Conservation (phyloP, 1,139 yeast species). For the Saccharomyces hybrid region DNA sequence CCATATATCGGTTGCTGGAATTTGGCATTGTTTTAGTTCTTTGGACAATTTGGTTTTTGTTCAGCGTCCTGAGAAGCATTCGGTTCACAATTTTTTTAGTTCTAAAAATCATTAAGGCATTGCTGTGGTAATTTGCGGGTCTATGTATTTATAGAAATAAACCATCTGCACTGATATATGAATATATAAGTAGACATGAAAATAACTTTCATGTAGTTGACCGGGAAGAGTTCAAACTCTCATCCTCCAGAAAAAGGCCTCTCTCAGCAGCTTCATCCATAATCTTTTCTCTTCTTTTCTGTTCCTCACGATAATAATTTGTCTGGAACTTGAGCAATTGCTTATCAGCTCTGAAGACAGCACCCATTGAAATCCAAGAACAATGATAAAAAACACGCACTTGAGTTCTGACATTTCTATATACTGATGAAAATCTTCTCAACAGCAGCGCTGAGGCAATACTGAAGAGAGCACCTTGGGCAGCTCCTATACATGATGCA, state of each 20-base stretch:
- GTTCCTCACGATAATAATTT: slow-evolving; percentile 30
- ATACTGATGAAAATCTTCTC: slow-evolving; percentile 31
- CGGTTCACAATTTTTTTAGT: slow-evolving; percentile 34
- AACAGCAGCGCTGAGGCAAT: slow-evolving; percentile 30
- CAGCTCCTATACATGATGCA: slow-evolving; percentile 35
- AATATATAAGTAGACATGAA: slow-evolving; percentile 1
- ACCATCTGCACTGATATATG: background rate
- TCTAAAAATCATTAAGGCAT: slow-evolving; percentile 39
- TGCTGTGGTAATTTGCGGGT: slow-evolving; percentile 30
- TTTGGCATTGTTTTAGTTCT: slow-evolving; percentile 52
- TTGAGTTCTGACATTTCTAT: slow-evolving; percentile 33
- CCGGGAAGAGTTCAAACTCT: slow-evolving; percentile 4
- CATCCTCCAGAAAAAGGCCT: slow-evolving; percentile 36
- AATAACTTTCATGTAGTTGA: background rate
- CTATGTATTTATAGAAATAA: slow-evolving; percentile 4
- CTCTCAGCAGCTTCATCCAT: slow-evolving; percentile 39
- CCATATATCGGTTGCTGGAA: slow-evolving; percentile 43
- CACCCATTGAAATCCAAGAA: slow-evolving; percentile 36
- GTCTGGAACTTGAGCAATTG: slow-evolving; percentile 33
- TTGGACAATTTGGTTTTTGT: slow-evolving; percentile 66
- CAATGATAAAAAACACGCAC: slow-evolving; percentile 36
- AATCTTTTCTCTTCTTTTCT: slow-evolving; percentile 29
- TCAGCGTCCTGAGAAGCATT: slow-evolving; percentile 44
- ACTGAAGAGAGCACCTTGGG: slow-evolving; percentile 35
- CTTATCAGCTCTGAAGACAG: slow-evolving; percentile 36